Evolutionary conservation across 177 flowering plant genomes (phyloP).

Genomic region (Vitis hybrid): DNA sequence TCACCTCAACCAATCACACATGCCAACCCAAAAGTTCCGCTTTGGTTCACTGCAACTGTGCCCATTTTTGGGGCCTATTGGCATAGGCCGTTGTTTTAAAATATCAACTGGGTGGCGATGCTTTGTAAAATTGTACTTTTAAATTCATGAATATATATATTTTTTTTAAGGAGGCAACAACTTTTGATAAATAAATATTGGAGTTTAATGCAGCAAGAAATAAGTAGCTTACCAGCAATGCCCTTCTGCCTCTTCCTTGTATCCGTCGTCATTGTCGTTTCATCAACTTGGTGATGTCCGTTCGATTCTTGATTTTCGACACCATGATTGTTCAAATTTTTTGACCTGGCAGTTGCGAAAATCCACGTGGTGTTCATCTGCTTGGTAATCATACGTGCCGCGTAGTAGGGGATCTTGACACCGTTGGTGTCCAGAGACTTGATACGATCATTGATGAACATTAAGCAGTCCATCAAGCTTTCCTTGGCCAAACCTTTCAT

Average conservation of each 20-base stretch:
- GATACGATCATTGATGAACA: conserved; percentile 51
- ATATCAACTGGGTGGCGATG: no score
- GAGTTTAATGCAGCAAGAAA: no score
- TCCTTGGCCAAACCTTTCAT: conserved; percentile 73
- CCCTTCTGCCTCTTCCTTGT: no score
- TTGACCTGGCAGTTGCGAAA: conserved; percentile 36
- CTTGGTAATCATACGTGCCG: conserved; percentile 64
- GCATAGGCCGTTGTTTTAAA: background rate
- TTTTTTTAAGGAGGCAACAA: no score
- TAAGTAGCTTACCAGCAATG: no score
- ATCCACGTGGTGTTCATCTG: conserved; percentile 78
- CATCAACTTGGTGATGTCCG: no score
- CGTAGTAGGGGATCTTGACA: conserved; percentile 57
- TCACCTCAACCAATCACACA: background rate
- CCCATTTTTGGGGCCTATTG: background rate
- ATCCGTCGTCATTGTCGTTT: no score
- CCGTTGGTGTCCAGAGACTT: conserved; percentile 15
- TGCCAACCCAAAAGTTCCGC: background rate
- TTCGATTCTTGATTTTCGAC: no score
- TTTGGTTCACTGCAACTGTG: background rate
- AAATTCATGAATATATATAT: no score
- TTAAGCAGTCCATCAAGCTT: conserved; percentile 74
- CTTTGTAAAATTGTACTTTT: background rate
- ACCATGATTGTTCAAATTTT: background rate
- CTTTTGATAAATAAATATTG: no score